Conservation (phyloP, 257 asterid species). For the Scutellaria barbata region DNA sequence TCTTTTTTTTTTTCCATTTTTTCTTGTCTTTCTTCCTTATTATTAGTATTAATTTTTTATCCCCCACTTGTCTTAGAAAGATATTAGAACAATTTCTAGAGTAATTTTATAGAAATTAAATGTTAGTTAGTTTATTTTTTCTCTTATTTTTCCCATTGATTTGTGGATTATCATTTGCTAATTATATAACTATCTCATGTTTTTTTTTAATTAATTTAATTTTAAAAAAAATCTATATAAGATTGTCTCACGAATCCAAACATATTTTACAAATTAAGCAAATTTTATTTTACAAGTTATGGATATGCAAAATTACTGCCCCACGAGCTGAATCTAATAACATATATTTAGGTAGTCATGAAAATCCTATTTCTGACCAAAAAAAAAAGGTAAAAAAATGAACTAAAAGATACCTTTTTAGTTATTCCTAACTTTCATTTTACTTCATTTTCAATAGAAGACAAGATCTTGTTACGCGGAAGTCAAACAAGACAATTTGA, state of each 20-base stretch:
- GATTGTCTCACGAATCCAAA: too few relatives aligned
- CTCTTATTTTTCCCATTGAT: background rate
- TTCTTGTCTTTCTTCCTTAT: conserved; percentile 27
- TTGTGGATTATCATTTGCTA: background rate
- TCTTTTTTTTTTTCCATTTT: conserved; percentile 22
- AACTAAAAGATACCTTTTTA: conserved; percentile 37
- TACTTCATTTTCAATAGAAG: conserved; percentile 22
- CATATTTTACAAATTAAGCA: too few relatives aligned
- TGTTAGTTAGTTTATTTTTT: background rate
- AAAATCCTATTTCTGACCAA: conserved; percentile 38
- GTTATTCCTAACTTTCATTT: conserved; percentile 24
- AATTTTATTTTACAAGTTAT: too few relatives aligned
- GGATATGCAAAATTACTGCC: conserved; percentile 22
- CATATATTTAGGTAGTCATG: conserved; percentile 30
- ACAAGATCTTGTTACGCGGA: conserved; percentile 55
- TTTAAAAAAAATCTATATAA: too few relatives aligned
- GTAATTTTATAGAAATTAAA: conserved; percentile 10
- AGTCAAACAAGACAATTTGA: conserved; percentile 55
- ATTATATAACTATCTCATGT: background rate
- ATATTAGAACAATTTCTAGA: conserved; percentile 33
- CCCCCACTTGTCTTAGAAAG: conserved; percentile 24
- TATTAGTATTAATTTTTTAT: conserved; percentile 3
- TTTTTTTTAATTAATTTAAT: too few relatives aligned
- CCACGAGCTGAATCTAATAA: conserved; percentile 21
- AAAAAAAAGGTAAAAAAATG: background rate